Evolutionary conservation across 78 protist genomes (phyloP).

Genomic region (slime mould (Dictyostelium discoideum)): DNA sequence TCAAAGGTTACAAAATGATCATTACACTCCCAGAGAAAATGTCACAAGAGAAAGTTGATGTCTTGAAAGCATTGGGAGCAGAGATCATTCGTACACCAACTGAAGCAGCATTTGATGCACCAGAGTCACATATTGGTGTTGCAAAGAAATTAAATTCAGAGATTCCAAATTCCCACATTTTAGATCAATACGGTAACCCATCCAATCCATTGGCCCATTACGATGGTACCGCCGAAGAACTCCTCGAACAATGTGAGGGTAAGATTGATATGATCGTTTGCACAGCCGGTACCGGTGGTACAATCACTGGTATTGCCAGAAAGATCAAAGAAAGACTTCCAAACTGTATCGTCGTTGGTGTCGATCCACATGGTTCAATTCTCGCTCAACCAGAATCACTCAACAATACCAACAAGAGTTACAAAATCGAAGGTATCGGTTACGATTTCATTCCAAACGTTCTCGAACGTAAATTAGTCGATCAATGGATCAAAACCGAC

Average conservation of each 20-base stretch:
- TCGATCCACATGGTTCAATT: conserved; percentile 97
- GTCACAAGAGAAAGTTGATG: conserved; percentile 94
- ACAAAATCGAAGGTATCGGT: conserved; percentile 98
- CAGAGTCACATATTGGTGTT: conserved; percentile 94
- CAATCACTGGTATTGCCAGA: conserved; percentile 95
- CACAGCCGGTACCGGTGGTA: conserved; percentile 99
- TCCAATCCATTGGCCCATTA: conserved; percentile 94
- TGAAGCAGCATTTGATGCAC: conserved; percentile 92
- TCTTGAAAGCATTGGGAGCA: conserved; percentile 95
- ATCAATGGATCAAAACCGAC: conserved; percentile 91
- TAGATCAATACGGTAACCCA: conserved; percentile 92
- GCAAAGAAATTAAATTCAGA: conserved; percentile 88
- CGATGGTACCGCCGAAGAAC: conserved; percentile 96
- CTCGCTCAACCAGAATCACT: conserved; percentile 91
- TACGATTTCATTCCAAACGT: conserved; percentile 94
- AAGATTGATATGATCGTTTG: conserved; percentile 93
- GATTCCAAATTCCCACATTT: conserved; percentile 86
- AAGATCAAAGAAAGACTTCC: conserved; percentile 90
- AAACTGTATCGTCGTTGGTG: conserved; percentile 91
- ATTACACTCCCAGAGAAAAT: conserved; percentile 98
- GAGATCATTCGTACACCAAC: conserved; percentile 96
- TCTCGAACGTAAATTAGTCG: conserved; percentile 85
- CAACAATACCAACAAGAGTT: conserved; percentile 33
- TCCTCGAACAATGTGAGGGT: conserved; percentile 88
- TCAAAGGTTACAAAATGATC: conserved; percentile 96